Base-by-base conservation (phyloP, 805 yeast species). In the Brettanomyces anomalus region DNA sequence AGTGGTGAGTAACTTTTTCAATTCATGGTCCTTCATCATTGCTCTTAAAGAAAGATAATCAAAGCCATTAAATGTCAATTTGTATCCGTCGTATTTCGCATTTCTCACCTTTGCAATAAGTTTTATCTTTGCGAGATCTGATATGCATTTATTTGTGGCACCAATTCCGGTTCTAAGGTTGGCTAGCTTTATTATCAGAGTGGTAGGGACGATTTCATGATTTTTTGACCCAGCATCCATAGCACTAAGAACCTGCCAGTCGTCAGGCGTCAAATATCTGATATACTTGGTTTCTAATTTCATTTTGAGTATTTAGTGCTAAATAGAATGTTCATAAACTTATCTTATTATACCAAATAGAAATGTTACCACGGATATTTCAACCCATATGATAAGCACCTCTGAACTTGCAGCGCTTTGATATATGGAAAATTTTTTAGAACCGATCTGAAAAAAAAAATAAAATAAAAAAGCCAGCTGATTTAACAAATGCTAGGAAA, bases 131-230 rank as follows among this genome's bases (percentile, higher is more conserved):
- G 97, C 97, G 47, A 93, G 70, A 54, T 85, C 95, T 13, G 86
- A 75, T 34, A 93, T 83, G 19, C 86, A 76, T 54, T 85, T 72
- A 55, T 81, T 80, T 1, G 95, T 85, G 21, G 83, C 81, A 2
- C 94, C 77, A 42, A 53, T 43, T 5, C 77, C 76, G 17, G 87
- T 78, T 50, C 84, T 76, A 54, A 88, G 61, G 3, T 87, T 85
- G 13, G 95, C 85, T 28, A 88, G 66, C 48, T 83, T 83, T 49
- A 80, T 84, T 42, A 93, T 88, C 66, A 93, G 65, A 33, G 73
- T 71, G 0, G 95, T 85, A 16, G 99, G 99, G 18, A 93, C 97
- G 43, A 93, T 77, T 58, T 90, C 96, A 63, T 93, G 98, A 62
- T 85, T 90, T 49, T 85, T 73, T 1, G 97, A 81, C 11, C 97